Base-by-base conservation (phyloP, 768 basidiomycete species). In the Tulasnella calospora region DNA sequence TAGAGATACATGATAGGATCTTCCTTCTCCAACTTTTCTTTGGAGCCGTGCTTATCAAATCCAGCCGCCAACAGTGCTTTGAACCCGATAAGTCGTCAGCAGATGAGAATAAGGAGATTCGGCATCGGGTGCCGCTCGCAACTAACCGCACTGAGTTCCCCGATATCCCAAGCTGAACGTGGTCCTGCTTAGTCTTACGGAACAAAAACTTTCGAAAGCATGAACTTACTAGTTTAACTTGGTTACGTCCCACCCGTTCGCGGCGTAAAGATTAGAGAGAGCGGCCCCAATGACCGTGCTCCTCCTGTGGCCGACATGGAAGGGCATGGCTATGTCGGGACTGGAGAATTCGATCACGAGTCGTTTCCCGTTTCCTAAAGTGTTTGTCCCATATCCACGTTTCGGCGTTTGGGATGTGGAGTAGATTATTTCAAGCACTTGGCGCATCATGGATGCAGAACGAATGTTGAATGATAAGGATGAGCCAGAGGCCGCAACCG, bases 291-390 rank as follows among this genome's bases (percentile, higher is more conserved):
- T 57, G n/a, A 57, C 23, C 23, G 55, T 57, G 55, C 55, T 57
- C 27, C 46, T 86, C 83, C 23, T 86, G 82, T 79, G 86, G 86
- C 27, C 86, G 84, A 38, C 85, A 78, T 86, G 86, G 83, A 87
- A 86, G 13, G 86, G 86, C 78, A 86, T 87, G 15, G 86, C 86
- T 77, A 87, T 87, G 81, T 86, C 86, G 30, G 86, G 86, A 2
- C 83, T 85, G 7, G 84, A 85, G 80, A 85, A 87, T 75, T 87
- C 86, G 78, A 85, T 79, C 35, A 82, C 78, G 19, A 81, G 79
- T 40, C 81, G 83, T 80, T 86, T 86, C 30, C 85, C 86, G 36
- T 80, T 61, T 21, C 83, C 84, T 35, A 82, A 81, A 51, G 77
- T 79, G 73, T 84, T 84, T 17, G 83, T 83, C 13, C 86, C 55